Base-by-base conservation (phyloP, 2,329 filamentous ascomycete species). In the Colletotrichum lupini region DNA sequence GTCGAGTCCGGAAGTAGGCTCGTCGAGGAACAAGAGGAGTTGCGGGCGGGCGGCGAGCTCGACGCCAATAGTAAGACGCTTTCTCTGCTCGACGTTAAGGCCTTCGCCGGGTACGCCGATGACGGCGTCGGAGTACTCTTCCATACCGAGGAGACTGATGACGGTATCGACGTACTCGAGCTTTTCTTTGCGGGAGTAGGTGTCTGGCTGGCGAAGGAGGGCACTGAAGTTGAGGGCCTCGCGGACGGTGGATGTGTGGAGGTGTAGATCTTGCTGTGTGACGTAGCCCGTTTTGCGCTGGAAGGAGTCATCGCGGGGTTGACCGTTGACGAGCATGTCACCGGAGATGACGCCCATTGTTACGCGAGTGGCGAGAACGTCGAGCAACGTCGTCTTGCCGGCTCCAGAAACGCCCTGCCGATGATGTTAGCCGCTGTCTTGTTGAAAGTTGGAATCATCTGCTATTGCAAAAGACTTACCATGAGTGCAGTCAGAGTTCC, bases 21-120 rank as follows among this genome's bases (percentile, higher is more conserved):
- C 93, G 77, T 95, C 93, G n/a, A 95, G 86, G 84, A 95, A 95
- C 19, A 95, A 87, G 59, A 95, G 86, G 2, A 95, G 83, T 53
- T 92, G 87, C 0, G 93, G 93, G 78, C 92, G 93, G 0, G 93
- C 93, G n/a, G 92, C 93, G 4, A 95, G 85, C 79, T 95, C 93
- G 2, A 95, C 92, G 77, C 92, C 93, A 70, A 95, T 95, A 0
- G 93, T 95, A 14, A 94, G 85, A 75, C 92, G 88, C 58, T 86
- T 86, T 5, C 84, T 76, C 62, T 86, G 83, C 70, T 86, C 84
- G 0, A 83, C 81, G 72, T 90, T 80, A 0, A 81, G 68, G 0
- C 80, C 80, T 84, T 93, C 91, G 66, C 92, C 92, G 5, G 90
- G 87, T 35, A 92, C 89, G 83, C 91, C 92, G 46, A 93, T 90